Evolutionary conservation across 208 protist genomes (phyloP), one percentile per base, ranked within the genome.

Genomic region (Jaenimonas drosophilae): DNA sequence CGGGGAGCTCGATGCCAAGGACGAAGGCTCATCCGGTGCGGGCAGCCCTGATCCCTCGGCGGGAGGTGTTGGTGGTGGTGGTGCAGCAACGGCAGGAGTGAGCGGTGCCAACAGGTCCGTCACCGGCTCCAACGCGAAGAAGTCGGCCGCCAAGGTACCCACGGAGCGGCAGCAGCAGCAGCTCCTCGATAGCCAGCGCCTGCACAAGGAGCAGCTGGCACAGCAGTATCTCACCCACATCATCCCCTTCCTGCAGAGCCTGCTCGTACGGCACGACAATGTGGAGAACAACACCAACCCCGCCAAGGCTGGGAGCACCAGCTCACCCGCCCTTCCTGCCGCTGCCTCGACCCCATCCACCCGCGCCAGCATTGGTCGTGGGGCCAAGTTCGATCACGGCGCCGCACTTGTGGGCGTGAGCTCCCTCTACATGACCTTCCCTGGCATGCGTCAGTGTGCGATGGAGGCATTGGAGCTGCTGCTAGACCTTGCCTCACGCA

Each of bases 401-500:
- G 37, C 19, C 37, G 37, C 9, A 25, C 6, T 17, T 7, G n/a
- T 20, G 37, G 37, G 9, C n/a, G 23, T 25, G 23, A 7, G n/a
- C 6, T 23, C 42, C 20, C 24, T 48, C 23, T 11, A 32, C 42
- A 11, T 48, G n/a, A 26, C n/a, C 24, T 48, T 48, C 24, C 5
- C 20, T 14, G 42, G 24, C 12, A 14, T 48, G 9, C 42, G 26
- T 7, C 42, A 48, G 26, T 33, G 26, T 16, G 42, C 42, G 6
- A 14, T 48, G 42, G 42, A 33, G 20, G 42, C 42, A 6, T 23
- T 48, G 12, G 42, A 48, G 26, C 12, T 48, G 6, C 26, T 48
- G 14, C 20, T 48, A 9, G 5, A 34, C 12, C 23, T 17, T 21
- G 23, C 23, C n/a, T 48, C 42, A 14, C 14, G 12, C 42, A 7